Conservation (phyloP, 805 yeast genomes). For the Maudiozyma barnettii region DNA sequence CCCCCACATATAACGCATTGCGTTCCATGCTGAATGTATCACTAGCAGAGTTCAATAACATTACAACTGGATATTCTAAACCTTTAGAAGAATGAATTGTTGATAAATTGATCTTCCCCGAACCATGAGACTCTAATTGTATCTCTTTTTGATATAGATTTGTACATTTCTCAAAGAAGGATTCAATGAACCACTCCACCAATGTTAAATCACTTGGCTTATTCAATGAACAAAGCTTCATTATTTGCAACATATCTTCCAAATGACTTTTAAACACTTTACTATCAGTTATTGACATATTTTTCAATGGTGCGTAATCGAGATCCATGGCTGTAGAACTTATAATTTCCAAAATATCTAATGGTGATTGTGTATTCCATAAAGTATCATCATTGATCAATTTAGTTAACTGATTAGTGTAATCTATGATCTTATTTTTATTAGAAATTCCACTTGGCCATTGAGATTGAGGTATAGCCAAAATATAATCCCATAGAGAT, state of each 20-base stretch:
- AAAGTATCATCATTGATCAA: constrained; percentile 8
- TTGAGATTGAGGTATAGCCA: constrained; percentile 4
- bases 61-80: constrained; percentile 61
- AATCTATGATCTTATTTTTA: constrained; percentile 22
- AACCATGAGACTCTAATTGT: neutral
- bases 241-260: constrained; percentile 29
- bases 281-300: constrained; percentile 19
- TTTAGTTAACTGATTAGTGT: constrained; percentile 17
- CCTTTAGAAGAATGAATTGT: constrained; percentile 74
- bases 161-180: constrained; percentile 22
- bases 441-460: constrained; percentile 12
- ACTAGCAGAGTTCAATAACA: constrained; percentile 30
- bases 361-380: constrained; percentile 25
- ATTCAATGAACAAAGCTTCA: constrained; percentile 23
- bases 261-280: constrained; percentile 21
- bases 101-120: constrained; percentile 40
- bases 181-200: constrained; percentile 28
- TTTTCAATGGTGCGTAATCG: constrained; percentile 21
- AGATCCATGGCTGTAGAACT: constrained; percentile 27
- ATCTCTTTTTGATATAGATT: constrained; percentile 3
- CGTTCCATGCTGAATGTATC: constrained; percentile 23
- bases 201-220: constrained; percentile 20
- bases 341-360: constrained; percentile 29
- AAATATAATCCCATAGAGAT: constrained; percentile 23
- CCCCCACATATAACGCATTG: constrained; percentile 51